A percentile compares a stretch with the other conserved stretches of the same genome.
phyloP scores from a whole-genome alignment of 371 early-diverging fungal species.

The Capillidium heterosporum region DNA sequence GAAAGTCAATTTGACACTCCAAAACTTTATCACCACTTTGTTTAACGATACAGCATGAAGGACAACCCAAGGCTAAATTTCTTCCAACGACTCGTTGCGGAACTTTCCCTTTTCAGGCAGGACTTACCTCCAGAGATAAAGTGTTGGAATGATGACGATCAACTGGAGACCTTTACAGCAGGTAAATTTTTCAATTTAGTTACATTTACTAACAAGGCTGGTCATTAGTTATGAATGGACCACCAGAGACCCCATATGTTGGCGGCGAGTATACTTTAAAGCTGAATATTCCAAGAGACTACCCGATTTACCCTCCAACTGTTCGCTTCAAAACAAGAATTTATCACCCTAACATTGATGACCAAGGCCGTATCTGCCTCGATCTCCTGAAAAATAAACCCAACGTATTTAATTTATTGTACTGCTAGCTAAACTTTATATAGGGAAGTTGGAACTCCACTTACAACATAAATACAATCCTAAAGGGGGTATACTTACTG shows the following conservation, averaged over 20 bases:
- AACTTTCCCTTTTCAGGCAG: too few species aligned
- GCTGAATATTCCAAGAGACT: not conserved
- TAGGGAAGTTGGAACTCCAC: conserved; percentile 14
- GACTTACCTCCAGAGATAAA: conserved; percentile 1
- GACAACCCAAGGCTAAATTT: too few species aligned
- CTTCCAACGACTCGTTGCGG: too few species aligned
- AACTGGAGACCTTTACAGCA: not conserved
- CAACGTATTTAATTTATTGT: not conserved
- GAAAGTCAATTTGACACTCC: too few species aligned
- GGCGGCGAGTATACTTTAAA: not conserved
- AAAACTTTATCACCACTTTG: too few species aligned
- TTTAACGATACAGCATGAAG: too few species aligned
- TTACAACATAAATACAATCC: conserved; percentile 10
- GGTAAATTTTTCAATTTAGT: not conserved
- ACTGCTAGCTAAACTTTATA: not conserved
- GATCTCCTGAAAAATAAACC: conserved; percentile 23
- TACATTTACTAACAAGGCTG: too few species aligned
- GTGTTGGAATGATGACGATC: conserved; percentile 1
- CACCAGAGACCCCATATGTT: conserved; percentile 3
- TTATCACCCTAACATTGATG: conserved; percentile 99
- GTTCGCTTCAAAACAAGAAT: conserved; percentile 96
- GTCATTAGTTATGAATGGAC: conserved; percentile 1
- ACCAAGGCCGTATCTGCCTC: conserved; percentile 91
- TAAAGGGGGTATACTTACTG: conserved; percentile 11
- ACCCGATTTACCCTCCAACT: conserved; percentile 97